Evolutionary conservation across 139 green algal genomes (phyloP).

Genomic region (Coelastrella sp.): DNA sequence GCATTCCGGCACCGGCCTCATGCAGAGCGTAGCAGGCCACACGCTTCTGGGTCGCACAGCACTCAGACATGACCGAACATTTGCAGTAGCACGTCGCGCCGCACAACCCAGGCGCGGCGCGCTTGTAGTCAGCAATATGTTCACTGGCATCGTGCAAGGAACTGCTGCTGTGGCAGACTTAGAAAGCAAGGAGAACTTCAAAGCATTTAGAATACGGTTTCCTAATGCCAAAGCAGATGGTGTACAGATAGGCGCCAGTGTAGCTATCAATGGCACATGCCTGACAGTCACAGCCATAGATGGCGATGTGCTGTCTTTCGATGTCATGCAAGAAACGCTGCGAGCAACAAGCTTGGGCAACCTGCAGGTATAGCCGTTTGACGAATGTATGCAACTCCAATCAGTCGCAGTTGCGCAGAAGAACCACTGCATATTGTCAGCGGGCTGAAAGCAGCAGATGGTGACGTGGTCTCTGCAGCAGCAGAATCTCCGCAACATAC

Average conservation of each 20-base stretch:
- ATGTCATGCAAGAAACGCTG: conserved; percentile 96
- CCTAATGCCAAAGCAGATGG: conserved; percentile 64
- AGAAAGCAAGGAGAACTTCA: conserved; percentile 70
- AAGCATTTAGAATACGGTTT: conserved; percentile 79
- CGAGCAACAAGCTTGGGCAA: conserved; percentile 89
- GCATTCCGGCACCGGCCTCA: not conserved
- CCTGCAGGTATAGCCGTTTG: conserved; percentile 55
- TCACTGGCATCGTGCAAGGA: conserved; percentile 94
- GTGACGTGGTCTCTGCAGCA: no score
- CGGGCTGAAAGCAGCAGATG: no score
- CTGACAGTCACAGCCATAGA: conserved; percentile 84
- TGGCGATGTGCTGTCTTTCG: conserved; percentile 77
- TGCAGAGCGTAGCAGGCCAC: not conserved
- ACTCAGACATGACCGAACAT: not conserved
- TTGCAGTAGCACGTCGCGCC: not conserved
- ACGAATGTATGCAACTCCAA: not conserved
- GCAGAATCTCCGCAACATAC: no score
- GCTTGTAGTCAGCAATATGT: conserved; percentile 57
- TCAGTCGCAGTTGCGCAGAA: no score
- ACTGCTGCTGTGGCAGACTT: conserved; percentile 70
- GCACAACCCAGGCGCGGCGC: not conserved
- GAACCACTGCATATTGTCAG: no score
- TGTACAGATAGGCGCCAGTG: conserved; percentile 85
- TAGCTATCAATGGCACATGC: conserved; percentile 97
- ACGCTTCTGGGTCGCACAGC: not conserved